These are phyloP conservation scores for Boletus pseudo-olivaceus DNA, from an alignment of 768 basidiomycete genomes.

Conservation along the genomic window DNA sequence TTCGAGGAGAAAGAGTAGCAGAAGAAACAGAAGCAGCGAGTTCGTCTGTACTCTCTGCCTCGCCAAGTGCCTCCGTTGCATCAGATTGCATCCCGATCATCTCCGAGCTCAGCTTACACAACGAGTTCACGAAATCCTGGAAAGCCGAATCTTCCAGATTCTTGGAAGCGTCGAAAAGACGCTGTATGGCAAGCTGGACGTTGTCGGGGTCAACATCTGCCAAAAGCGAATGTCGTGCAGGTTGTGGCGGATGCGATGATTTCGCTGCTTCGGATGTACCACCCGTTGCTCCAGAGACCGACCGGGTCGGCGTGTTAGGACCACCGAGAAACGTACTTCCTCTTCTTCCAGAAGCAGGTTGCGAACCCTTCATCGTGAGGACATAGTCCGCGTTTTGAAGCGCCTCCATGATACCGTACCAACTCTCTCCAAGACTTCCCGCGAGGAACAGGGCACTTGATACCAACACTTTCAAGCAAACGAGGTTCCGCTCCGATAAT, in stretches of 20 bases:
- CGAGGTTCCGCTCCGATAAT: conserved; percentile 85
- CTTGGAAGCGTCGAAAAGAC: conserved; percentile 83
- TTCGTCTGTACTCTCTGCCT: conserved; percentile 33
- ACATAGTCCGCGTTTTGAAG: conserved; percentile 96
- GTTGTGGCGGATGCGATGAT: conserved; percentile 20
- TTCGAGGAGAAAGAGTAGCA: conserved; percentile 39
- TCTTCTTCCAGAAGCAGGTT: conserved; percentile 28
- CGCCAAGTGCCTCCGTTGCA: conserved; percentile 21
- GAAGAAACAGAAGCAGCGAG: conserved; percentile 31
- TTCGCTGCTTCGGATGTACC: conserved; percentile 15
- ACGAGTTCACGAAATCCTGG: conserved; percentile 66
- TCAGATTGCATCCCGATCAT: conserved; percentile 89
- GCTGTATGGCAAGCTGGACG: conserved; percentile 69
- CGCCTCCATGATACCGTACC: conserved; percentile 88
- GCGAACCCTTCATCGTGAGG: conserved; percentile 57
- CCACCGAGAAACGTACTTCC: conserved; percentile 34
- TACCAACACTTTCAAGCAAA: conserved; percentile 82
- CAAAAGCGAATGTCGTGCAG: conserved; percentile 55
- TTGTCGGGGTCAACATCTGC: conserved; percentile 74
- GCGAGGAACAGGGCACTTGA: conserved; percentile 77
- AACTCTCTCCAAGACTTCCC: conserved; percentile 82
- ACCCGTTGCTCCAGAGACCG: conserved; percentile 32
- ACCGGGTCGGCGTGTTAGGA: conserved; percentile 36
- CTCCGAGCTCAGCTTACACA: conserved; percentile 84
- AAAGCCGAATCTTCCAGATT: conserved; percentile 83